phyloP scores from a whole-genome alignment of 257 asterid species.

The Penstemon eatonii region DNA sequence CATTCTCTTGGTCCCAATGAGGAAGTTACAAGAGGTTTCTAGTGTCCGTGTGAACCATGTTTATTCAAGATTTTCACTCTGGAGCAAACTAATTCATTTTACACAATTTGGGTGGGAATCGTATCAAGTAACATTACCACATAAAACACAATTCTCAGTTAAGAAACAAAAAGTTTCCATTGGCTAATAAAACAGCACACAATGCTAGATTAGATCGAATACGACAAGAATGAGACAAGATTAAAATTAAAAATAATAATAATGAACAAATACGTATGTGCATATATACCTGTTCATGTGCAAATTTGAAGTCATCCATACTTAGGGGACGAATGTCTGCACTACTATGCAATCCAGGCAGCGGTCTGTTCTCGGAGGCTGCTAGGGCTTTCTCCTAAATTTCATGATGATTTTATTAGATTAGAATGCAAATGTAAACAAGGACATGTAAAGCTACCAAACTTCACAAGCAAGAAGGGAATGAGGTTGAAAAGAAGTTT shows the following conservation, averaged over 20 bases:
- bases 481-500: background rate
- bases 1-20: too few species aligned
- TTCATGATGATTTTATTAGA: constrained; percentile 5
- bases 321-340: constrained; percentile 59
- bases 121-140: background rate
- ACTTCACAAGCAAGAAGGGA: background rate
- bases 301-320: constrained; percentile 62
- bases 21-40: too few species aligned
- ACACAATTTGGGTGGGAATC: background rate
- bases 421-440: constrained; percentile 7
- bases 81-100: too few species aligned
- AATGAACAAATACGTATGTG: too few species aligned
- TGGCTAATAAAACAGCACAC: background rate
- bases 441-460: background rate
- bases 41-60: too few species aligned
- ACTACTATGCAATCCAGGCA: constrained; percentile 64
- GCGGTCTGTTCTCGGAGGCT: constrained; percentile 49
- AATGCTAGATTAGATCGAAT: constrained; percentile 1
- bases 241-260: too few species aligned
- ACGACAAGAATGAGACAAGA: constrained; percentile 6
- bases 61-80: too few species aligned
- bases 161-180: constrained; percentile 10
- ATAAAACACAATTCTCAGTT: background rate
- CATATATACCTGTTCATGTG: constrained; percentile 58
- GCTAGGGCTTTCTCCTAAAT: constrained; percentile 62